These are phyloP conservation scores for Diaporthe batatas DNA, from an alignment of 2,329 filamentous ascomycete species.

Conservation along the genomic window DNA sequence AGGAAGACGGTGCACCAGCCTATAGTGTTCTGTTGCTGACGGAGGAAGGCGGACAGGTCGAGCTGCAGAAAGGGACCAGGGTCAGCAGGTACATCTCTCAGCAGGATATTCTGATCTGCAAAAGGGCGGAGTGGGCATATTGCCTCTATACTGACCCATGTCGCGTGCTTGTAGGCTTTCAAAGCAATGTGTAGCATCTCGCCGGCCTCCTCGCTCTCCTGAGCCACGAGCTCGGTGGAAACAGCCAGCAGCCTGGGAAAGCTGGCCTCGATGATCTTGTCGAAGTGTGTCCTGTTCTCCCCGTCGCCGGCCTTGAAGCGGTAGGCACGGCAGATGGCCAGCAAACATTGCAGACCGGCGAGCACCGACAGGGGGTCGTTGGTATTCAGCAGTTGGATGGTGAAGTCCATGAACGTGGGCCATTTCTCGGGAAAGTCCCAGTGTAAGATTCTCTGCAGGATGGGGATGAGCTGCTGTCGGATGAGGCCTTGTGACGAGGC, in stretches of 20 bases:
- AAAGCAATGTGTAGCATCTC: constrained; percentile 97
- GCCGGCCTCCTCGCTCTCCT: constrained; percentile 92
- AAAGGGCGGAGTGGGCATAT: constrained; percentile 30
- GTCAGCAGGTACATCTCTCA: background rate
- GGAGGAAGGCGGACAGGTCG: constrained; percentile 83
- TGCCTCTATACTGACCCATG: constrained; percentile 77
- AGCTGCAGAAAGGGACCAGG: constrained; percentile 68
- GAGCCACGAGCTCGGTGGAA: constrained; percentile 88
- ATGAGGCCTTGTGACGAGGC: constrained; percentile 84
- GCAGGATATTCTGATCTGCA: background rate
- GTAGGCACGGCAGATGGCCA: constrained; percentile 96
- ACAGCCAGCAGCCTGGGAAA: constrained; percentile 91
- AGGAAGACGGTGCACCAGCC: constrained; percentile 98
- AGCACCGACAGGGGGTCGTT: constrained; percentile 90
- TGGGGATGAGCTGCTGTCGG: constrained; percentile 92
- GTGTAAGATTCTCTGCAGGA: constrained; percentile 95
- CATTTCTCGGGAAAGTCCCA: constrained; percentile 95
- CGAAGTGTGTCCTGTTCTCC: constrained; percentile 84
- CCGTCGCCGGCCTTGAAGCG: constrained; percentile 88
- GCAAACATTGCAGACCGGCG: constrained; percentile 91
- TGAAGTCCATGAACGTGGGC: constrained; percentile 95
- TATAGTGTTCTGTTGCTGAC: constrained; percentile 85
- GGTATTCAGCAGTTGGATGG: constrained; percentile 86
- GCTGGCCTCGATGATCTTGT: constrained; percentile 91
- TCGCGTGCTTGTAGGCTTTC: constrained; percentile 98